These are phyloP conservation scores for Lentinula edodes DNA, from an alignment of 768 basidiomycete species.

Conservation along the genomic window DNA sequence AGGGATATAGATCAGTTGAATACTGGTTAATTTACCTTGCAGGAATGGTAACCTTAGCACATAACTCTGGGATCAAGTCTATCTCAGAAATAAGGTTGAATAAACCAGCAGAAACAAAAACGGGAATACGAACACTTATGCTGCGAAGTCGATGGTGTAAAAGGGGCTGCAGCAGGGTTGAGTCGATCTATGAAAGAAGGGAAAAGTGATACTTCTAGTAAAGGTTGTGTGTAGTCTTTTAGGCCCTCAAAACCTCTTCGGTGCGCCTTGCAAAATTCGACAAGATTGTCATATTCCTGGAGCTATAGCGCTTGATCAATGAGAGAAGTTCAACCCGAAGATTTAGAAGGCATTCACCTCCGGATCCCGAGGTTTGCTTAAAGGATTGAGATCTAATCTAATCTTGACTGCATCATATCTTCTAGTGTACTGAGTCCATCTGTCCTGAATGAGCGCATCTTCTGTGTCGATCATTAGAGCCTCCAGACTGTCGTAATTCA, in stretches of 20 bases:
- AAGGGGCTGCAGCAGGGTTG: slow-evolving; percentile 44
- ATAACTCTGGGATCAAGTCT: slow-evolving; percentile 86
- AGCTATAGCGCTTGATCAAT: not conserved
- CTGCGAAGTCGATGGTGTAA: slow-evolving; percentile 19
- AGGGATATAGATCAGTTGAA: not conserved
- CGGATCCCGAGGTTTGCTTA: slow-evolving; percentile 64
- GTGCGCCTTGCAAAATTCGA: slow-evolving; percentile 62
- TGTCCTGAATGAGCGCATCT: slow-evolving; percentile 72
- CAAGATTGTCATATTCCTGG: slow-evolving; percentile 48
- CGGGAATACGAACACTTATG: not conserved
- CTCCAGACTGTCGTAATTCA: slow-evolving; percentile 32
- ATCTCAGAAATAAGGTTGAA: slow-evolving; percentile 1
- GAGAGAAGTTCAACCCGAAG: not conserved
- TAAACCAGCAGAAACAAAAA: not conserved
- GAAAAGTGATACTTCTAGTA: slow-evolving; percentile 61
- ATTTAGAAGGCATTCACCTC: slow-evolving; percentile 37
- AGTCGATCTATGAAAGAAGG: slow-evolving; percentile 51
- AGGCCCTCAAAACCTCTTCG: slow-evolving; percentile 61
- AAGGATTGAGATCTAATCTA: slow-evolving; percentile 63
- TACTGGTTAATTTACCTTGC: slow-evolving; percentile 48
- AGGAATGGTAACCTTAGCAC: slow-evolving; percentile 63
- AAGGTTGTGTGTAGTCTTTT: slow-evolving; percentile 57
- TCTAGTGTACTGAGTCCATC: slow-evolving; percentile 70
- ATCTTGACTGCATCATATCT: slow-evolving; percentile 55
- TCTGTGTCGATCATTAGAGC: slow-evolving; percentile 39